Conservation (phyloP, 495 filamentous ascomycete genomes). For the Delitschia confertaspora region DNA sequence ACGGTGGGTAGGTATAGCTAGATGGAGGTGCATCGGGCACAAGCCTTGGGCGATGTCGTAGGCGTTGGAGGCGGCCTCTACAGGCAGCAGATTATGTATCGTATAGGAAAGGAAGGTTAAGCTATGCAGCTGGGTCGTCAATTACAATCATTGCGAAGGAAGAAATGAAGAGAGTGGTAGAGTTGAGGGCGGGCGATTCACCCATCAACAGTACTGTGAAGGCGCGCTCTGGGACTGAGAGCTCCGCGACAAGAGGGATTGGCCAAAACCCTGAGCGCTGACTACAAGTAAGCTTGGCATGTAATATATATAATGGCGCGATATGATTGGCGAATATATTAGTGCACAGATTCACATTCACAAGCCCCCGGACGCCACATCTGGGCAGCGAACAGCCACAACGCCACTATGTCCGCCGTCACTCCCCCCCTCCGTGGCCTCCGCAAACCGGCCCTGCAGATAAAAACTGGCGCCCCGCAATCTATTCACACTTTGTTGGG, state of each 20-base stretch:
- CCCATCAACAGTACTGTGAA: background rate
- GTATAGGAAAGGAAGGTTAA: constrained; percentile 5
- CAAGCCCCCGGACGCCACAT: no score
- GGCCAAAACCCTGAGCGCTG: background rate
- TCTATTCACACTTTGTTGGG: no score
- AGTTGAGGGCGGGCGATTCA: constrained; percentile 1
- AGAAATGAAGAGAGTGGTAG: constrained; percentile 6
- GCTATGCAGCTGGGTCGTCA: background rate
- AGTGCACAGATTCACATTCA: no score
- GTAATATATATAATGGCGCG: no score
- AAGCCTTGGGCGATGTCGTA: background rate
- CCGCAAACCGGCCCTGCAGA: no score
- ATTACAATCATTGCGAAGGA: constrained; percentile 18
- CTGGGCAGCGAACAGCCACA: no score
- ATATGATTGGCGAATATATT: no score
- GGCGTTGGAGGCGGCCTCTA: background rate
- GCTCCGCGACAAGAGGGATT: background rate
- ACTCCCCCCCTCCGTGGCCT: no score
- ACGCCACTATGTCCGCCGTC: no score
- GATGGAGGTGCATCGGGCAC: constrained; percentile 10
- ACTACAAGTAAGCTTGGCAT: no score
- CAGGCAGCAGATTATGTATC: constrained; percentile 6
- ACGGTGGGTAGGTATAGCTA: constrained; percentile 1
- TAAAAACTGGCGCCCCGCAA: no score
- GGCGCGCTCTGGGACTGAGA: background rate